Percentiles rank a stretch among this genome's conserved stretches.
phyloP scores from a whole-genome alignment of 2,329 filamentous ascomycete genomes.

The Penicillium concentricum region DNA sequence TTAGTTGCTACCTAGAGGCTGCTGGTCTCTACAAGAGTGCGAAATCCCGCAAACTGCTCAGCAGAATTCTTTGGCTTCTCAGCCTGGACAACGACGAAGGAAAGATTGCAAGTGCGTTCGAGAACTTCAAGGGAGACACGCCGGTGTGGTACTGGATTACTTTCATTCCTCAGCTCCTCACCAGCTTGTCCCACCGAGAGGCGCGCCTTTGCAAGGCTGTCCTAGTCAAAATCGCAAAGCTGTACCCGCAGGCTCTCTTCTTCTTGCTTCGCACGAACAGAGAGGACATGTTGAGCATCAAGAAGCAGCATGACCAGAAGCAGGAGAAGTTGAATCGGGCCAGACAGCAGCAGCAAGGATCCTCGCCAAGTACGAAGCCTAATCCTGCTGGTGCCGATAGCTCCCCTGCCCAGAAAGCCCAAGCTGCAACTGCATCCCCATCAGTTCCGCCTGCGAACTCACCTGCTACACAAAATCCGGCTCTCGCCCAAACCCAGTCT shows the following conservation, averaged over 20 bases:
- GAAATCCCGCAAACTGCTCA: conserved; percentile 90
- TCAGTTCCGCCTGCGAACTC: conserved; percentile 23
- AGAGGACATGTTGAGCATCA: conserved; percentile 90
- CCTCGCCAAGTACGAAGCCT: conserved; percentile 38
- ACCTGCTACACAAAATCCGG: conserved; percentile 27
- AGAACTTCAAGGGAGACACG: conserved; percentile 95
- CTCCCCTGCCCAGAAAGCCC: conserved; percentile 46
- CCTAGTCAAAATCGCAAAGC: conserved; percentile 88
- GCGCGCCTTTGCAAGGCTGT: conserved; percentile 82
- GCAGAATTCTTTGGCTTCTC: conserved; percentile 90
- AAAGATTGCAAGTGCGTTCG: conserved; percentile 79
- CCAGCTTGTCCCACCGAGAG: conserved; percentile 87
- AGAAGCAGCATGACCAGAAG: conserved; percentile 74
- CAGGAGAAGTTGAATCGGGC: conserved; percentile 59
- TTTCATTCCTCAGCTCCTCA: conserved; percentile 93
- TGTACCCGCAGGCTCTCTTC: conserved; percentile 92
- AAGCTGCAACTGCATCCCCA: conserved; percentile 43
- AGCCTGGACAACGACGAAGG: conserved; percentile 89
- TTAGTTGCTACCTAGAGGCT: conserved; percentile 95
- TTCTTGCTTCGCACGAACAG: conserved; percentile 91
- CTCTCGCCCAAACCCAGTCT: conserved; percentile 21
- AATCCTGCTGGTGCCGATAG: conserved; percentile 45
- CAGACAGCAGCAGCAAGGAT: conserved; percentile 57
- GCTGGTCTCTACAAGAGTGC: conserved; percentile 95
- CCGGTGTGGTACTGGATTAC: conserved; percentile 99